Conservation (phyloP, 371 early-diverging fungal species). For the Lichtheimia hyalospora region DNA sequence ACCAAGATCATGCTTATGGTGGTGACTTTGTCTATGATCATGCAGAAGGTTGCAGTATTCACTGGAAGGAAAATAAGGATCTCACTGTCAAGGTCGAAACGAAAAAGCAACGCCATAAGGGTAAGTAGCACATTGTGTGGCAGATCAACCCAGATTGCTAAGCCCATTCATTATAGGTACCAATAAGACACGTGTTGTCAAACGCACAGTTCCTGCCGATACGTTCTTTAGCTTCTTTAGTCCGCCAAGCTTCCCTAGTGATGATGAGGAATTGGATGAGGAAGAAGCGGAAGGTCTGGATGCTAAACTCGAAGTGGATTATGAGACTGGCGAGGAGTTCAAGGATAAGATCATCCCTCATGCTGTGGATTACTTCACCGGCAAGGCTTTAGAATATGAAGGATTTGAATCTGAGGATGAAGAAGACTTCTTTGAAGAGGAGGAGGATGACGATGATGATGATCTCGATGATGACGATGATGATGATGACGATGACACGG, state of each 20-base stretch:
- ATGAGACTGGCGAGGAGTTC: slow-evolving; percentile 86
- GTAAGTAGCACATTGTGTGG: slow-evolving; percentile 21
- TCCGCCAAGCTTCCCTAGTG: slow-evolving; percentile 75
- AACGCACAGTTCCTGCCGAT: slow-evolving; percentile 89
- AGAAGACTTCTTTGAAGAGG: slow-evolving; percentile 67
- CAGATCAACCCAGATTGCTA: not conserved
- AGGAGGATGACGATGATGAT: slow-evolving; percentile 61
- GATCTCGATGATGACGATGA: slow-evolving; percentile 50
- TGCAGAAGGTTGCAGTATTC: slow-evolving; percentile 86
- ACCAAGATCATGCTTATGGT: slow-evolving; percentile 69
- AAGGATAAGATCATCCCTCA: slow-evolving; percentile 94
- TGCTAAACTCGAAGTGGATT: slow-evolving; percentile 86
- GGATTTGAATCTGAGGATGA: slow-evolving; percentile 69
- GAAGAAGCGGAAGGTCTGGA: slow-evolving; percentile 78
- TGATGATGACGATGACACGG: slow-evolving; percentile 49
- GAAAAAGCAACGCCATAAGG: slow-evolving; percentile 98
- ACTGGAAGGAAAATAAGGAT: slow-evolving; percentile 97
- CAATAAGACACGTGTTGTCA: slow-evolving; percentile 96
- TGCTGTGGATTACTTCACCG: slow-evolving; percentile 98
- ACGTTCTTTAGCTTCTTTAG: slow-evolving; percentile 96
- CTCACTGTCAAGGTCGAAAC: slow-evolving; percentile 88
- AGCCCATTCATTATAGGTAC: slow-evolving; percentile 48
- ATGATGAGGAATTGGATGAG: slow-evolving; percentile 72
- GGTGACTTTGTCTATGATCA: slow-evolving; percentile 87
- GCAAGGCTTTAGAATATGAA: slow-evolving; percentile 87